phyloP scores from a whole-genome alignment of 1,139 yeast genomes.

The Suhomyces choctaworum region DNA sequence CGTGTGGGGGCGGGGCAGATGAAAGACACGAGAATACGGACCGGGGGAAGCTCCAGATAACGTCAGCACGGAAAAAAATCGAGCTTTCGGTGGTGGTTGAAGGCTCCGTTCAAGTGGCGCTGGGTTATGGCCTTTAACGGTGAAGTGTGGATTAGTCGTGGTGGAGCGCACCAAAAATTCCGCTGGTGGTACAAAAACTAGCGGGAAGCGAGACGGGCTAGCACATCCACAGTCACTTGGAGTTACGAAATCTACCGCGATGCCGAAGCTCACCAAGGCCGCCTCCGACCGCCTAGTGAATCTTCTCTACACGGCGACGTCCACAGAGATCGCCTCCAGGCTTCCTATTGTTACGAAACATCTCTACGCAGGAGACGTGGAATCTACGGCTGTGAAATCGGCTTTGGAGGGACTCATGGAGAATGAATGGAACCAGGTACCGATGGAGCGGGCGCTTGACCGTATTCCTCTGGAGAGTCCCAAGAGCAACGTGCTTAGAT shows the following conservation, averaged over 20 bases:
- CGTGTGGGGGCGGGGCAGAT: no score
- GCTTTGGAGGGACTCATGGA: conserved; percentile 32
- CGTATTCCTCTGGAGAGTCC: conserved; percentile 23
- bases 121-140: no score
- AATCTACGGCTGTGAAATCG: conserved; percentile 19
- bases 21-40: no score
- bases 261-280: conserved; percentile 21
- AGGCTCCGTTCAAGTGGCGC: no score
- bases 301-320: conserved; percentile 32
- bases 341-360: conserved; percentile 29
- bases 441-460: conserved; percentile 25
- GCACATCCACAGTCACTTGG: neutral
- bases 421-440: conserved; percentile 36
- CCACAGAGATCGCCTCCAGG: conserved; percentile 30
- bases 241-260: no score
- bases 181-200: neutral
- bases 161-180: neutral
- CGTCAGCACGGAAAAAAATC: no score
- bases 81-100: no score
- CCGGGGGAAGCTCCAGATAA: no score
- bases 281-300: conserved; percentile 33
- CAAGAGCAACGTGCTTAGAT: conserved; percentile 35
- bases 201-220: neutral
- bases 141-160: neutral
- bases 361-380: conserved; percentile 21